A percentile compares a stretch with the other conserved stretches of the same genome.
Conservation (phyloP, 1,284 basidiomycete genomes). For the Mycosarcoma maydis region DNA sequence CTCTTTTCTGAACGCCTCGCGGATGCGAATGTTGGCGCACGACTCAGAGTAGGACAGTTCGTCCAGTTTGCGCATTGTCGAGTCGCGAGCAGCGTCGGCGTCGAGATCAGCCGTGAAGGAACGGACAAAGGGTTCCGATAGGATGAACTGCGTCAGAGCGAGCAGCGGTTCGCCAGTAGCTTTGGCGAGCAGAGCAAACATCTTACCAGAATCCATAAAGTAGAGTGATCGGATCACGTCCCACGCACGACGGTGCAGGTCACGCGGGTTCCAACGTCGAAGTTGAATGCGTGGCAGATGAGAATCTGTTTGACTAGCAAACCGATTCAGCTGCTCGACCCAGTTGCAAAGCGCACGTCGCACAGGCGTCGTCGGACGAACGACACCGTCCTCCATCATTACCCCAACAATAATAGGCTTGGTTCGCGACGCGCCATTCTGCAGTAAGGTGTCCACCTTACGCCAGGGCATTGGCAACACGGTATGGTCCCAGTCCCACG, state of each 20-base stretch:
- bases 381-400: constrained; percentile 39
- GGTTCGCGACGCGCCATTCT: neutral
- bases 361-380: constrained; percentile 29
- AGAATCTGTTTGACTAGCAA: neutral
- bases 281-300: constrained; percentile 18
- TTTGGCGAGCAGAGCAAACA: constrained; percentile 30
- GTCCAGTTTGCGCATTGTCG: constrained; percentile 6
- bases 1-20: constrained; percentile 34
- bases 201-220: constrained; percentile 48
- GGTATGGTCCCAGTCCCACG: constrained; percentile 30
- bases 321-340: constrained; percentile 17
- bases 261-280: constrained; percentile 20
- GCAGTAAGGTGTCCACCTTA: constrained; percentile 23
- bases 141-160: constrained; percentile 42
- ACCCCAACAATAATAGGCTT: constrained; percentile 27
- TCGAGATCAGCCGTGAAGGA: constrained; percentile 8
- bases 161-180: constrained; percentile 44
- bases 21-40: constrained; percentile 9
- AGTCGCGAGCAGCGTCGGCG: neutral
- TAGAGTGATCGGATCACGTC: constrained; percentile 47
- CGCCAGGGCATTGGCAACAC: constrained; percentile 29
- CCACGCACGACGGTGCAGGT: constrained; percentile 40
- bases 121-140: constrained; percentile 31
- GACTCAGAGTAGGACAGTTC: constrained; percentile 30
- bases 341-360: constrained; percentile 27